Base-by-base conservation (phyloP, 352 stramenopile species). In the Blastocystis sp. region DNA sequence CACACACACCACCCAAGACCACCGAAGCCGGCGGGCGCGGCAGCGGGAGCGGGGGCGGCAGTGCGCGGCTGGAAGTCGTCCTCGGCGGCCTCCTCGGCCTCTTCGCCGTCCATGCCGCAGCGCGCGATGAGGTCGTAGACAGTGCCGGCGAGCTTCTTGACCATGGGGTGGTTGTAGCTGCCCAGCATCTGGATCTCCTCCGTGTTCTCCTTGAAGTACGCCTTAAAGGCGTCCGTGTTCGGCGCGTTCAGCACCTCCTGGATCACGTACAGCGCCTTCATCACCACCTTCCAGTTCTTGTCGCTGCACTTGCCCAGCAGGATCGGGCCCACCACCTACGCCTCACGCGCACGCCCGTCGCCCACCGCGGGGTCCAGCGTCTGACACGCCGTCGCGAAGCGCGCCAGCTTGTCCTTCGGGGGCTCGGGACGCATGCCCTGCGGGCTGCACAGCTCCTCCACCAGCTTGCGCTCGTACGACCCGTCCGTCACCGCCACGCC, bases 281-380 rank as follows among this genome's bases (percentile, higher is more conserved):
- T 70, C 60, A 87, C 76, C 60, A 87, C 76, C 76, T 87, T 87
- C 76, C 76, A 87, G 76, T 87, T 87, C 76, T 87, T 87, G 24
- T 87, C 76, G 40, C n/a, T 59, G 17, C 69, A 52, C 64, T 87
- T 87, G 7, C 64, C 64, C 42, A 87, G 48, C 61, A 87, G 60
- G 24, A 87, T 87, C n/a, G 76, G 76, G 40, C 76, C 76, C 60
- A 87, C 76, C 60, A 87, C 76, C 7, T 9, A n/a, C 48, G 64
- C 60, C 59, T n/a, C 21, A 64, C 21, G n/a, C n/a, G n/a, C n/a
- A 64, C n/a, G n/a, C n/a, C 21, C n/a, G n/a, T 64, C n/a, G n/a
- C n/a, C 21, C n/a, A 64, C 59, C 21, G 59, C n/a, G n/a, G 59
- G 21, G 48, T 87, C 64, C 60, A 87, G 76, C 1, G 76, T 87